Base-by-base conservation (phyloP, 495 filamentous ascomycete genomes). In the Trichoderma reesei region DNA sequence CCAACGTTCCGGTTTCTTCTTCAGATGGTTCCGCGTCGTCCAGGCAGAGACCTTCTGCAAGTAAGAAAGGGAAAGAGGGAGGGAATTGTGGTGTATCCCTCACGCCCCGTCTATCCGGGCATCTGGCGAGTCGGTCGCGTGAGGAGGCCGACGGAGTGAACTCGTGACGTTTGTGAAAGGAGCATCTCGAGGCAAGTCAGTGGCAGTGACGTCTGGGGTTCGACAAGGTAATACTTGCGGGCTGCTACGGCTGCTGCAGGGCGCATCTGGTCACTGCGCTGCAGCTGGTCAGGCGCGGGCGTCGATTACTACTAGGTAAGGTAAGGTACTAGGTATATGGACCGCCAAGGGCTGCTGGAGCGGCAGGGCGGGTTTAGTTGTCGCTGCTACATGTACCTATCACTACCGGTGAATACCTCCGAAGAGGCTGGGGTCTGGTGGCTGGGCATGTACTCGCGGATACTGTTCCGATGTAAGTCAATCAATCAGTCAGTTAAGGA, bases 291-390 rank as follows among this genome's bases (percentile, higher is more conserved):
- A 39, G 38, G 38, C 38, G 38, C 6, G 11, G 38, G 38, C 26
- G 1, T 26, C 26, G 26, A 26, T 26, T 26, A 26, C n/a, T n/a
- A n/a, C n/a, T n/a, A n/a, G n/a, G n/a, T n/a, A n/a, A n/a, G n/a
- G n/a, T n/a, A n/a, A n/a, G n/a, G n/a, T n/a, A n/a, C n/a, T n/a
- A n/a, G n/a, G n/a, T n/a, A 26, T 26, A 26, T 26, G 38, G 6
- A 39, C 38, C 38, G 38, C 38, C 11, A 39, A 39, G 38, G 38
- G 26, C 38, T 39, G 42, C 13, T n/a, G 20, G 34, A 10, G 6
- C 51, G 10, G 20, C 51, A 56, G 51, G 51, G 51, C 51, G 51
- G 51, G 51, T 31, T 56, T 56, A 56, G 51, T 56, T 56, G 51
- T 31, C 48, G 48, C 33, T 56, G 51, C 16, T 14, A 14, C 16